These are phyloP conservation scores for Pholiota molesta DNA, from an alignment of 768 basidiomycete genomes.

Conservation along the genomic window DNA sequence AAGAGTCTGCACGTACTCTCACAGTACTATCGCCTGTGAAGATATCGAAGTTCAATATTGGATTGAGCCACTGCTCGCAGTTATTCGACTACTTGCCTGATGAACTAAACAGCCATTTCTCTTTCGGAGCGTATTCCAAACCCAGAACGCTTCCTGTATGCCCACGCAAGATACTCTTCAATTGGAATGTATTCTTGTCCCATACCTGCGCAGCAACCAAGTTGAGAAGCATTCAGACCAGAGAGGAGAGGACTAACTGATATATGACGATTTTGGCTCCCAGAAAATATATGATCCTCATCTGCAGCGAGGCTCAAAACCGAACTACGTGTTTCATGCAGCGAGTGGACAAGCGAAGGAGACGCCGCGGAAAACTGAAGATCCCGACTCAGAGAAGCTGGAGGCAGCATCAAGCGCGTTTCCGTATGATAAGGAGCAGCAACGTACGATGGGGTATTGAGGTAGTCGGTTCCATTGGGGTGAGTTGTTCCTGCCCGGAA, in stretches of 20 bases:
- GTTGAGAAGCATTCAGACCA: background rate
- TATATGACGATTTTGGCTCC: constrained; percentile 79
- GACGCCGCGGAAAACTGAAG: constrained; percentile 43
- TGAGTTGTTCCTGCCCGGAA: constrained; percentile 10
- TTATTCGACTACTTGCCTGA: constrained; percentile 58
- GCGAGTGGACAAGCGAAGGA: constrained; percentile 65
- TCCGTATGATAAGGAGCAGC: background rate
- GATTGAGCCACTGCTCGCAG: background rate
- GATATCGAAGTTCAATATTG: background rate
- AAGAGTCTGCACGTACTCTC: constrained; percentile 51
- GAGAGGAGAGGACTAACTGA: constrained; percentile 47
- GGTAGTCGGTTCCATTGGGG: constrained; percentile 15
- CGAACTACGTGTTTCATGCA: constrained; percentile 71
- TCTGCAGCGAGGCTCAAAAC: constrained; percentile 79
- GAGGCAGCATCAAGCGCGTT: constrained; percentile 19
- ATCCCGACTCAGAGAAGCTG: constrained; percentile 65
- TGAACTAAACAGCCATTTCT: constrained; percentile 87
- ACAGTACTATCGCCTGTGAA: constrained; percentile 83
- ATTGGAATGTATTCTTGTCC: constrained; percentile 71
- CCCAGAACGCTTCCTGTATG: constrained; percentile 87
- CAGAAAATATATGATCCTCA: constrained; percentile 75
- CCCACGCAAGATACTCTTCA: constrained; percentile 71
- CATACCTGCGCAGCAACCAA: constrained; percentile 66
- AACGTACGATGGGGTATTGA: constrained; percentile 23
- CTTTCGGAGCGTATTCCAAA: constrained; percentile 73